A percentile compares a stretch with the other conserved stretches of the same genome.
Evolutionary conservation across 1,284 basidiomycete species (phyloP).

Genomic region (Porodaedalea pini): DNA sequence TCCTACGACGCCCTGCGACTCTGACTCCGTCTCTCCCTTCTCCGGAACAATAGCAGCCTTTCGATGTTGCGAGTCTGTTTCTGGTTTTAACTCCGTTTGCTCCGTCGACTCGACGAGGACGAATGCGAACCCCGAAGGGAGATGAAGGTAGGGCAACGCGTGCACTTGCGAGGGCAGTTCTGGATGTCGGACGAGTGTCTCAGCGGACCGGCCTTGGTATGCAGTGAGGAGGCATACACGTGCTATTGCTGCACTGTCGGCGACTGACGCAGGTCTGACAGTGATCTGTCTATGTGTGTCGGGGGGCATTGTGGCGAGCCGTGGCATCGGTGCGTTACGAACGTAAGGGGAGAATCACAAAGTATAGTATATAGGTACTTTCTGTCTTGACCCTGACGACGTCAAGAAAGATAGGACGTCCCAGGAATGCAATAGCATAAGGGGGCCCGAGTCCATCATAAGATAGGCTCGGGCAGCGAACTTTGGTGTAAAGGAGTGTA

Average conservation of each 20-base stretch:
- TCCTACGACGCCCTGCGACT: slow-evolving; percentile 7
- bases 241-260: slow-evolving; percentile 10
- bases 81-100: not conserved
- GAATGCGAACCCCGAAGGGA: slow-evolving; percentile 16
- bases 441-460: too few relatives aligned
- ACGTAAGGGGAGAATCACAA: not conserved
- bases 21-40: not conserved
- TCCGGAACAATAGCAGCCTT: not conserved
- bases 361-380: not conserved
- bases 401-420: not conserved
- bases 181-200: slow-evolving; percentile 9
- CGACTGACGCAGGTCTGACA: slow-evolving; percentile 12
- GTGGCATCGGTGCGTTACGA: not conserved
- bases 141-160: slow-evolving; percentile 16
- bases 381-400: not conserved
- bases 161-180: slow-evolving; percentile 12
- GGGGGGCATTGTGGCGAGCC: slow-evolving; percentile 1
- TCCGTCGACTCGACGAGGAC: slow-evolving; percentile 14
- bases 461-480: too few relatives aligned
- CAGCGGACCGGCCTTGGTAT: slow-evolving; percentile 8
- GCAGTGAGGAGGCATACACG: slow-evolving; percentile 17
- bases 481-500: too few relatives aligned
- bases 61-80: not conserved
- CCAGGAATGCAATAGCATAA: not conserved
- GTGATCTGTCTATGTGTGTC: not conserved